A percentile compares a stretch with the other conserved stretches of the same genome.
These are phyloP conservation scores for Leishmania aethiopica DNA, from an alignment of 208 protist genomes.

Conservation along the genomic window DNA sequence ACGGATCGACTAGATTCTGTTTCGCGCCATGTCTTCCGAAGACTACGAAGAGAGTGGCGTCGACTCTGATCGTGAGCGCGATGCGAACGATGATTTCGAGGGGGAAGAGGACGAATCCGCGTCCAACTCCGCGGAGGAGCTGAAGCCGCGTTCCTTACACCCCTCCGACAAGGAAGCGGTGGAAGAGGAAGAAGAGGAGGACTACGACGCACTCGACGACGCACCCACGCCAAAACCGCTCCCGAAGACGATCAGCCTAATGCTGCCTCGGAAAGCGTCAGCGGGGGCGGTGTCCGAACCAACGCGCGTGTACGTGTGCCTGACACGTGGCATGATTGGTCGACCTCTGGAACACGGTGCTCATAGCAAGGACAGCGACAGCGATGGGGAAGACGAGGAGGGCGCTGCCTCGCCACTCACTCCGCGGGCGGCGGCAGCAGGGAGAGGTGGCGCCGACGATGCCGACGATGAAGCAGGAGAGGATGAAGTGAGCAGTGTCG, in stretches of 20 bases:
- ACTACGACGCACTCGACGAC: constrained; percentile 11
- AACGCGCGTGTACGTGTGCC: constrained; percentile 27
- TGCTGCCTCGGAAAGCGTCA: constrained; percentile 5
- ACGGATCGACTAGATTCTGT: neutral
- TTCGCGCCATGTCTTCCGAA: constrained; percentile 3
- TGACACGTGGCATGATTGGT: constrained; percentile 25
- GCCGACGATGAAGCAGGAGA: constrained; percentile 2
- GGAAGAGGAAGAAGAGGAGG: constrained; percentile 25
- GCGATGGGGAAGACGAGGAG: neutral
- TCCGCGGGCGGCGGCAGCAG: neutral
- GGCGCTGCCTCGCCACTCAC: neutral
- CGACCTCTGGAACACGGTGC: neutral
- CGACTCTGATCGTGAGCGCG: constrained; percentile 4
- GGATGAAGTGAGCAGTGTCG: neutral
- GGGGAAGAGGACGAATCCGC: constrained; percentile 14
- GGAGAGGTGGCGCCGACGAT: neutral
- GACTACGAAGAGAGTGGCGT: constrained; percentile 10
- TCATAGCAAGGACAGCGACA: neutral
- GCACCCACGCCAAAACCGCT: constrained; percentile 23
- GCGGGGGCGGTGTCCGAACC: neutral
- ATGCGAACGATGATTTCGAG: constrained; percentile 20
- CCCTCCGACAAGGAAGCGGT: constrained; percentile 21
- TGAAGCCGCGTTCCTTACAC: neutral
- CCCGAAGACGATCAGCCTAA: constrained; percentile 14
- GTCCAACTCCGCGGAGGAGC: constrained; percentile 8